Percentiles rank a stretch among this genome's conserved stretches.
phyloP scores from a whole-genome alignment of 768 basidiomycete species.

The Suillus cothurnatus region DNA sequence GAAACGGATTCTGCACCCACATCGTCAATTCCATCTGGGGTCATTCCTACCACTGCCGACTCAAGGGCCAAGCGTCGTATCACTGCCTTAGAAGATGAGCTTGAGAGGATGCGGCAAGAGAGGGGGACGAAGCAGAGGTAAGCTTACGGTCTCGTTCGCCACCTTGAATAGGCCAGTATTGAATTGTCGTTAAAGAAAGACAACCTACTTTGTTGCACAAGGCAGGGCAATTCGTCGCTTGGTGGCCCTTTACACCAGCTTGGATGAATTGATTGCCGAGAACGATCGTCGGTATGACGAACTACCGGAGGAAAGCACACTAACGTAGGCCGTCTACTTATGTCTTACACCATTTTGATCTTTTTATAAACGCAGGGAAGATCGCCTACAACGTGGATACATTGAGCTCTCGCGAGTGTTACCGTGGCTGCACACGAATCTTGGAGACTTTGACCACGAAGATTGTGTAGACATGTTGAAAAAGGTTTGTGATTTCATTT shows the following conservation, averaged over 20 bases:
- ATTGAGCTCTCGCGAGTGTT: background rate
- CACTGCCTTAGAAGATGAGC: slow-evolving; percentile 4
- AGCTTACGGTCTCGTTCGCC: background rate
- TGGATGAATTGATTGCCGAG: background rate
- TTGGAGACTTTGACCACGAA: background rate
- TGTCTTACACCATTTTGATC: no score
- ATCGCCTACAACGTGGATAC: background rate
- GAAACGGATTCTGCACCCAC: background rate
- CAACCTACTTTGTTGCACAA: background rate
- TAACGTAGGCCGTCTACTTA: background rate
- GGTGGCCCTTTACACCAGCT: background rate
- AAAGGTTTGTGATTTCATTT: background rate
- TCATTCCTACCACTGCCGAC: background rate
- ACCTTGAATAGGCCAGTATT: background rate
- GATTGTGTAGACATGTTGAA: background rate
- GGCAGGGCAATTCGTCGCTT: background rate
- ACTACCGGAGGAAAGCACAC: background rate
- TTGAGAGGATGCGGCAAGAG: background rate
- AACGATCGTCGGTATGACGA: background rate
- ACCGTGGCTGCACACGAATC: background rate
- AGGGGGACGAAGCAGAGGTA: background rate
- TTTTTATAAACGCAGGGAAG: background rate
- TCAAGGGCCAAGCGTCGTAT: background rate
- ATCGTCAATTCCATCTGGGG: background rate
- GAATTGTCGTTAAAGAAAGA: background rate